Evolutionary conservation across 2,329 filamentous ascomycete species (phyloP), one percentile per base, ranked within the genome.

Genomic region (Knufia petricola): DNA sequence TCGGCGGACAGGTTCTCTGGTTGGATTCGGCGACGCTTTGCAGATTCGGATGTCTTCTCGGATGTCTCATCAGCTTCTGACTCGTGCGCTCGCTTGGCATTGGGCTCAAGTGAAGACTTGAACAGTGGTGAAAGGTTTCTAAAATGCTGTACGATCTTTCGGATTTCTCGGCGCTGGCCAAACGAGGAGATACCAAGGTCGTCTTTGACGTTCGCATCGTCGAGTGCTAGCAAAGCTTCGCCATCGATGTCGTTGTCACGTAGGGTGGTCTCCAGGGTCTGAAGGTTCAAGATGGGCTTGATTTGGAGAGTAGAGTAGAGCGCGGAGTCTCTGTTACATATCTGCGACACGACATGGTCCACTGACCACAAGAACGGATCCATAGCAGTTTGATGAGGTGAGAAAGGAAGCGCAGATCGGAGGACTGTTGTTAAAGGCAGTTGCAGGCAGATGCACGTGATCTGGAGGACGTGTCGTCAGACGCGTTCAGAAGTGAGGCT

Each of bases 281-380:
- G 58, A 0, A 73, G 65, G 44, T 84, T 70, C 3, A 80, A 78
- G 6, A 53, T 55, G 3, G 47, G 38, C 36, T 45, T 49, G 45
- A 21, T 52, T 13, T 13, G 57, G 52, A 46, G 4, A n/a, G 23
- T 17, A 4, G 32, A 10, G 17, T 32, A 21, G 6, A 41, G 19
- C 59, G 66, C 72, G 41, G 69, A 69, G 2, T 69, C 60, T 1
- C 69, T 59, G 19, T 74, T 70, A 60, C 82, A 87, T 2, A 94
- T 70, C 59, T 82, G 80, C 13, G 71, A 62, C 8, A 84, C 75
- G 9, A 94, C 78, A 30, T 79, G 73, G 31, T 84, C 78, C 26
- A 81, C 71, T 30, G 76, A 75, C 87, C 87, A 94, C 47, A 74
- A 60, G 63, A 81, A 84, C n/a, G 87, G 87, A 65, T 94, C 86